phyloP scores from a whole-genome alignment of 495 filamentous ascomycete genomes.

The Lasiosphaeriaceae sp. region DNA sequence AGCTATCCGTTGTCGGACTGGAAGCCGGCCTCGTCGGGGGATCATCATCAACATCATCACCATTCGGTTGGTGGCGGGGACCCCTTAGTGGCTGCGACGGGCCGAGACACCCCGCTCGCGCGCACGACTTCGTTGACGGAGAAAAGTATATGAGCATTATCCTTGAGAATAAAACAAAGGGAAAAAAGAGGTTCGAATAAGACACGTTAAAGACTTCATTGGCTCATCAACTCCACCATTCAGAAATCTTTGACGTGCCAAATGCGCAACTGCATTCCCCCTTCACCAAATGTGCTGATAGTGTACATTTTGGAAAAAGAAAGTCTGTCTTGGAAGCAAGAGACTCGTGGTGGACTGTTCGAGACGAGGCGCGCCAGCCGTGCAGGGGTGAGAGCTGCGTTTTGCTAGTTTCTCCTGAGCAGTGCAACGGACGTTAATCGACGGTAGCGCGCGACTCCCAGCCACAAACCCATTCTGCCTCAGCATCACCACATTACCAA shows the following conservation, averaged over 20 bases:
- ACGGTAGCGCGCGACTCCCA: constrained; percentile 20
- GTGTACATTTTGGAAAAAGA: too few species aligned
- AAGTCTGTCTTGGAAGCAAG: too few species aligned
- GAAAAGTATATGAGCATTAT: neutral
- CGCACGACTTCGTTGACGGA: neutral
- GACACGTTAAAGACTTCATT: neutral
- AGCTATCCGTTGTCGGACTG: constrained; percentile 7
- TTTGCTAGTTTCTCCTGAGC: constrained; percentile 1
- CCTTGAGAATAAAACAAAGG: neutral
- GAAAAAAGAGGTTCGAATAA: neutral
- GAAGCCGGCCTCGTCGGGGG: neutral
- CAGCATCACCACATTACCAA: neutral
- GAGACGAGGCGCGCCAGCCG: neutral
- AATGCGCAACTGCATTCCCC: too few species aligned
- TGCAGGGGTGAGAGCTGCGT: constrained; percentile 7
- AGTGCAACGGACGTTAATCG: constrained; percentile 15
- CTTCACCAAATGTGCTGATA: too few species aligned
- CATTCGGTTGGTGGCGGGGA: neutral
- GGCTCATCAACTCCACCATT: too few species aligned
- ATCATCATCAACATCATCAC: too few species aligned
- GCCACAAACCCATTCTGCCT: neutral
- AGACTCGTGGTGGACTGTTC: neutral
- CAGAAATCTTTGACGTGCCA: too few species aligned
- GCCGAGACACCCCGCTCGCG: constrained; percentile 23
- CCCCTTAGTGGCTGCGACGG: constrained; percentile 14